These are phyloP conservation scores for Astrothelium subdiscretum DNA, from an alignment of 495 filamentous ascomycete genomes.

Conservation along the genomic window DNA sequence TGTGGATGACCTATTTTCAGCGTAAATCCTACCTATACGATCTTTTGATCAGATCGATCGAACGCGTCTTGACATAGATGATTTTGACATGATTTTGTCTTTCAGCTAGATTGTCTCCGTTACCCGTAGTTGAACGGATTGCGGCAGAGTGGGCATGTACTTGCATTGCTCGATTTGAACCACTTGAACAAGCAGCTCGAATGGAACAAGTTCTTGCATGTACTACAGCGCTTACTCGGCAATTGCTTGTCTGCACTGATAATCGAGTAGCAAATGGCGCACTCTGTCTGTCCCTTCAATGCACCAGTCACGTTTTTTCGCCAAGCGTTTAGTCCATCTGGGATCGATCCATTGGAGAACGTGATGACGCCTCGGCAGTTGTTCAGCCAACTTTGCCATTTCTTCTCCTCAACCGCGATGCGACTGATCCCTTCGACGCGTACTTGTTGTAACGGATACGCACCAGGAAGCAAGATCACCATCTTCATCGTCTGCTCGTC, in stretches of 20 bases:
- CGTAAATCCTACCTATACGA: no score
- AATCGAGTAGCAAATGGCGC: conserved; percentile 93
- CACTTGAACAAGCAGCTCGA: conserved; percentile 80
- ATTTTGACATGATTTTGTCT: no score
- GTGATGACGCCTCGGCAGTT: conserved; percentile 87
- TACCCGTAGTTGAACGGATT: conserved; percentile 57
- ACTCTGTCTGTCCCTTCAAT: conserved; percentile 87
- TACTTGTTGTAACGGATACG: conserved; percentile 70
- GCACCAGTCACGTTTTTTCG: conserved; percentile 71
- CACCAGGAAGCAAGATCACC: conserved; percentile 60
- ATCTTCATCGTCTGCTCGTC: conserved; percentile 79
- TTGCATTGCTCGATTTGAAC: conserved; percentile 87
- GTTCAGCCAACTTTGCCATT: conserved; percentile 77
- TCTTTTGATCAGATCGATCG: no score
- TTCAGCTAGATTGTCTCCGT: no score
- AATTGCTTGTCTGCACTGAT: conserved; percentile 76
- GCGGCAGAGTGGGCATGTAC: conserved; percentile 79
- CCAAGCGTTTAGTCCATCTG: conserved; percentile 75
- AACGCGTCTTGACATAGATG: no score
- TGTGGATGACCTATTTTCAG: no score
- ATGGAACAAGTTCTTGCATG: conserved; percentile 93
- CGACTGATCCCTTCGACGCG: conserved; percentile 66
- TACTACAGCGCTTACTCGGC: conserved; percentile 81
- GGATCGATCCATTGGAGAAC: conserved; percentile 73
- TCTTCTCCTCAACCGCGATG: conserved; percentile 76